These are phyloP conservation scores for Thelonectria rubi DNA, from an alignment of 2,329 filamentous ascomycete genomes.

Conservation along the genomic window DNA sequence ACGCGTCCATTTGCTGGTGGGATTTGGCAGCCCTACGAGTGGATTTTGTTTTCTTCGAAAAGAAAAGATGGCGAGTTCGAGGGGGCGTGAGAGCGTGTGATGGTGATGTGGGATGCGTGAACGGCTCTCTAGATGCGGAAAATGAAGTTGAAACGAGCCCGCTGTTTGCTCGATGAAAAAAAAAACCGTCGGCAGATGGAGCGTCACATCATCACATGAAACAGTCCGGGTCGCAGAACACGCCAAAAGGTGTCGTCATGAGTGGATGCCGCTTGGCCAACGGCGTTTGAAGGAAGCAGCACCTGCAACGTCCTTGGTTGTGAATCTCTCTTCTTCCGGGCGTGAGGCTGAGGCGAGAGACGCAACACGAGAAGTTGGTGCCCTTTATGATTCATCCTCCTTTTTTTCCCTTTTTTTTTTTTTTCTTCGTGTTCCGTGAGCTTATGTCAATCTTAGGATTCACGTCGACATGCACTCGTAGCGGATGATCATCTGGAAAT, in stretches of 20 bases:
- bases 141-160: background rate
- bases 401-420: background rate
- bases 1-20: background rate
- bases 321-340: background rate
- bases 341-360: background rate
- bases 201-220: constrained; percentile 13
- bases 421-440: background rate
- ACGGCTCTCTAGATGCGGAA: background rate
- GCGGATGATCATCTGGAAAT: constrained; percentile 1
- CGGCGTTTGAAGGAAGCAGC: background rate
- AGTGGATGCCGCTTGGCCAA: constrained; percentile 12
- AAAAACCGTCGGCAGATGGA: constrained; percentile 1
- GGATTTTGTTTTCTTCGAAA: background rate
- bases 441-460: background rate
- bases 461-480: background rate
- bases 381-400: background rate
- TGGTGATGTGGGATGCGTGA: constrained; percentile 5
- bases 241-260: constrained; percentile 8
- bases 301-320: background rate
- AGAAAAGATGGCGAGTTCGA: background rate
- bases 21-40: constrained; percentile 12
- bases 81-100: background rate
- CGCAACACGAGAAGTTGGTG: background rate
- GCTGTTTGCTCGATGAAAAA: background rate
- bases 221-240: constrained; percentile 18